Base-by-base conservation (phyloP, 1,139 yeast genomes). In the Blastobotrys elegans region DNA sequence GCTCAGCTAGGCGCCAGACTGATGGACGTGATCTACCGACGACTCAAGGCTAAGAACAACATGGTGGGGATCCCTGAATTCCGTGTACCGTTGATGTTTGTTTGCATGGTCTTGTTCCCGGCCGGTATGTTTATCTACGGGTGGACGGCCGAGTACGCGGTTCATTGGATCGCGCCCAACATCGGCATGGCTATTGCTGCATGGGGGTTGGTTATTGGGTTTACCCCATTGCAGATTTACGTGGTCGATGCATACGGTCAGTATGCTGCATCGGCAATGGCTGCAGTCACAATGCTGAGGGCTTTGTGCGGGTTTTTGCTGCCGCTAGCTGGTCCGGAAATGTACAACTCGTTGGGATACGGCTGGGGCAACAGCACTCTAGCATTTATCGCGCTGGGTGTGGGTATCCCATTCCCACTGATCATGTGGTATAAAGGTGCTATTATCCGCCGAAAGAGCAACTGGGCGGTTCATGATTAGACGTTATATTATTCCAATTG, bases 101-200 rank as follows among this genome's bases (percentile, higher is more conserved):
- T 89, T 55, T 96, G 96, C 47, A 77, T 94, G 30, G 95, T 95
- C 29, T 85, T 87, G 72, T 89, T 95, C 21, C 90, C 95, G 27
- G 81, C 85, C 63, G 85, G 96, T 0, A 71, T 88, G 50, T 88
- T 89, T 72, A 86, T 88, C 57, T 72, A 88, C 47, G 97, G 96
- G 63, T 95, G 96, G 17, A 88, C 96, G 3, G 80, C 95, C 0
- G 80, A 76, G 59, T 77, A 84, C 56, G 82, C 80, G 56, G 76
- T 88, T 54, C 82, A 87, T 51, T 88, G 96, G 95, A 96, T 89
- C 35, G 96, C 95, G 22, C 96, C 96, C 14, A 94, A 96, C 6
- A 84, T 95, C n/a, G 48, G 48, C n/a, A 76, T 95, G 1, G 96
- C 96, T 53, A 66, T 88, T 43, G 87, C 94, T 0, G 87, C 87